Conservation (phyloP, 192 early-diverging fungal species). For the Backusella macrospora region DNA sequence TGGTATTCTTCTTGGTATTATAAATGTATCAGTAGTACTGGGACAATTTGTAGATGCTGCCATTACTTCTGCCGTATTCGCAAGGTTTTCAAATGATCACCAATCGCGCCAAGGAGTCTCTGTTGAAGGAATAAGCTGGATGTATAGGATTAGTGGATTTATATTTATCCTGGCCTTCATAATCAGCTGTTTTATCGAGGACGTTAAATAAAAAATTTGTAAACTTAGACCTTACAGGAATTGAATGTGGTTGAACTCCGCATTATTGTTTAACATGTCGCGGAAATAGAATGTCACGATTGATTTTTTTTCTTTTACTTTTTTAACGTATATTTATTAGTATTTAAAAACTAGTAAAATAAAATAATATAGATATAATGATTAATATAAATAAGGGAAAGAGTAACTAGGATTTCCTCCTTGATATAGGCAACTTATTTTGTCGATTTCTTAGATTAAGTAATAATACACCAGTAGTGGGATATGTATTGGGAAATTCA, state of each 20-base stretch:
- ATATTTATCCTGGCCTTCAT: not conserved
- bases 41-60: conserved; percentile 6
- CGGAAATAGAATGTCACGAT: not conserved
- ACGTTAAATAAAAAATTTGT: not conserved
- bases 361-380: not conserved
- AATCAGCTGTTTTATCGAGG: not conserved
- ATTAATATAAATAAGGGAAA: not conserved
- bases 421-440: not conserved
- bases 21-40: not conserved
- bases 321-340: not conserved
- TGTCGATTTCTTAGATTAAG: conserved; percentile 14
- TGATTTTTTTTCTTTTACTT: not conserved
- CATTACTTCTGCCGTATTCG: not conserved
- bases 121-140: conserved; percentile 4
- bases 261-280: conserved; percentile 1
- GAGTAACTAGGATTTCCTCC: not conserved
- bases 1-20: not conserved
- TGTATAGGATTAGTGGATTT: conserved; percentile 4
- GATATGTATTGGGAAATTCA: conserved; percentile 14
- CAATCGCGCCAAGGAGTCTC: not conserved
- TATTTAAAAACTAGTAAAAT: not conserved
- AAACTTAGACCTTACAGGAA: not conserved
- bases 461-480: conserved; percentile 15
- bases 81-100: not conserved
- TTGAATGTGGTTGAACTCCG: not conserved